Base-by-base conservation (phyloP, 805 yeast species). In the Zygosaccharomyces rouxii region DNA sequence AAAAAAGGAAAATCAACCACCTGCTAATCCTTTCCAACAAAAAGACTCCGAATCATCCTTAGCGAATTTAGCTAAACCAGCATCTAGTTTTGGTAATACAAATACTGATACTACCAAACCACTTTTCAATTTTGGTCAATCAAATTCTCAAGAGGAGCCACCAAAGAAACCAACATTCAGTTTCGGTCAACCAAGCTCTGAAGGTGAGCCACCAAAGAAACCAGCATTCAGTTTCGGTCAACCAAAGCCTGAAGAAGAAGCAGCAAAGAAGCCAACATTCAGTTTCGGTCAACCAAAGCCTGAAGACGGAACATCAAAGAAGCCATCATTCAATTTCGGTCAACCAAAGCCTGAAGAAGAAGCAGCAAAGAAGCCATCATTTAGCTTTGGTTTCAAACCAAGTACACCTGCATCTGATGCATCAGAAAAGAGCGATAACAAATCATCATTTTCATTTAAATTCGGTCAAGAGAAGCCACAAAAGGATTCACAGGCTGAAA, bases 261-360 rank as follows among this genome's bases (percentile, higher is more conserved):
- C 33, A 5, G 23, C 30, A 7, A 33, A 60, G 5, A 58, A 58
- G 28, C 63, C 71, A 7, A 33, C 23, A 19, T 46, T 50, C 38
- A 38, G 13, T 22, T 50, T 46, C 30, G 48, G 50, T n/a, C 28
- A 19, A 14, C 7, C 46, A 7, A 40, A 23, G 14, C 19, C 31
- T 9, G 33, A 33, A 13, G 14, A 21, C n/a, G 28, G 10, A 25
- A 10, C 7, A 11, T 11, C 28, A 5, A 30, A 60, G 5, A 58
- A 58, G 29, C 62, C 71, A 7, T 49, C 62, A 2, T 65, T 60
- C 42, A 42, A 54, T 3, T 64, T 67, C 48, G 67, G 66, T 16
- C 31, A 52, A 14, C 25, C 57, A 11, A 29, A 35, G 11, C 35
- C 41, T 16, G 48, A 52, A 13, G 39, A 33, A n/a, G 48, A 48